phyloP scores from a whole-genome alignment of 805 yeast species.

The Saccharomycopsis malanga region DNA sequence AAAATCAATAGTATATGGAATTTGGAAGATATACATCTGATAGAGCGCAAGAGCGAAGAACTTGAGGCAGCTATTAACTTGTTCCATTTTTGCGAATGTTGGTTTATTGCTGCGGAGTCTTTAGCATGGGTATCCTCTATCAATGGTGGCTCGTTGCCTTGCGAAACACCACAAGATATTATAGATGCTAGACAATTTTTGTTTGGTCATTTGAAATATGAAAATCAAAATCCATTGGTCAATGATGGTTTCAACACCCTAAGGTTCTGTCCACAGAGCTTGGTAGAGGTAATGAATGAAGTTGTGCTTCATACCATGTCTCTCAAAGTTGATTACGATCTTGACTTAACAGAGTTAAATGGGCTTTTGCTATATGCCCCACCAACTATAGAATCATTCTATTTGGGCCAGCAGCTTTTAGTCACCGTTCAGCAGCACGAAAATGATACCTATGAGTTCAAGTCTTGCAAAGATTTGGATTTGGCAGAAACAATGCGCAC shows the following conservation, averaged over 20 bases:
- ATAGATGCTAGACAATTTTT: slow-evolving; percentile 1
- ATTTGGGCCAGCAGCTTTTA: slow-evolving; percentile 4
- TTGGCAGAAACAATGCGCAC: slow-evolving; percentile 11
- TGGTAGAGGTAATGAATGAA: slow-evolving; percentile 15
- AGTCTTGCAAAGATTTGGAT: neutral
- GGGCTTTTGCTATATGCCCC: slow-evolving; percentile 6
- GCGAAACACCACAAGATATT: slow-evolving; percentile 1
- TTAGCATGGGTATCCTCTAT: slow-evolving; percentile 18
- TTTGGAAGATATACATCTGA: neutral
- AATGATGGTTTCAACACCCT: slow-evolving; percentile 14
- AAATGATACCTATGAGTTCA: neutral
- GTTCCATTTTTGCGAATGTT: slow-evolving; percentile 14
- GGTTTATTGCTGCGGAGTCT: slow-evolving; percentile 16
- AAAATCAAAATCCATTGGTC: slow-evolving; percentile 8
- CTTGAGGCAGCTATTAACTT: slow-evolving; percentile 14
- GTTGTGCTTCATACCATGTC: slow-evolving; percentile 13
- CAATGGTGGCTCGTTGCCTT: slow-evolving; percentile 12
- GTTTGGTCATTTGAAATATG: slow-evolving; percentile 2
- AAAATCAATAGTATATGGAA: slow-evolving; percentile 4
- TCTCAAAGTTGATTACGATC: slow-evolving; percentile 2
- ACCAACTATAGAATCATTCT: slow-evolving; percentile 6
- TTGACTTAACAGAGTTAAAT: slow-evolving; percentile 11
- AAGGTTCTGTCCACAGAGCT: slow-evolving; percentile 8
- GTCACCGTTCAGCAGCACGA: neutral
- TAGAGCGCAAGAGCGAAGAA: neutral